Evolutionary conservation across 2,329 filamentous ascomycete species (phyloP), one percentile per base, ranked within the genome.

Genomic region (Exophiala mesophila): DNA sequence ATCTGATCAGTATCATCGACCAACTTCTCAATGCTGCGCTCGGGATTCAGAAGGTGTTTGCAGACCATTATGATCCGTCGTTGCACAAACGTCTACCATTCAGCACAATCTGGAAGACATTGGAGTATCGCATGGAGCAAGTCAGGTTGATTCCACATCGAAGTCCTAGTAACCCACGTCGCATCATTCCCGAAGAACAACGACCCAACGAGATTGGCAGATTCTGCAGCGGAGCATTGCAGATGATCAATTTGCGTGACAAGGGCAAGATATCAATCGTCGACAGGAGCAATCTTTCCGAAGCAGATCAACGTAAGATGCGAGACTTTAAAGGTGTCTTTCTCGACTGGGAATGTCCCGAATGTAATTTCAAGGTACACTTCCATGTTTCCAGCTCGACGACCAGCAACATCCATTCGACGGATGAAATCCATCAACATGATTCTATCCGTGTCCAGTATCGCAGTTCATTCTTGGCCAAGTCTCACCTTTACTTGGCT

Each of bases 141-240:
- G 34, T 56, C 32, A 45, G 36, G 34, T 30, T 33, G 5, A 12
- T 50, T 7, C 41, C 44, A 16, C 33, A 26, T 9, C 32, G 44
- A 12, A 36, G 39, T 9, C 45, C 50, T 9, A 50, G 41, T 36
- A 50, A 49, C 18, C 49, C 49, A 3, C 47, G 43, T 7, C 49
- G 45, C 3, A 31, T 36, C 2, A 36, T 39, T 16, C 40, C 53
- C 9, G 52, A 55, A 39, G 46, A 46, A 18, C 34, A 50, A 18
- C 41, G 35, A 15, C 41, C 42, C 4, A 47, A 49, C 12, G 45
- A 49, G 19, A 34, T 51, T 31, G 46, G 47, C 28, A 45, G 40
- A n/a, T 52, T 57, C 43, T 57, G 55, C 29, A 47, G 42, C 15
- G 54, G 51, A n/a, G 53, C 55, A 3, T 32, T 57, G 20, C 44